Percentiles rank a stretch among this genome's conserved stretches.
Conservation (phyloP, 2,329 filamentous ascomycete genomes). For the Calonectria hongkongensis region DNA sequence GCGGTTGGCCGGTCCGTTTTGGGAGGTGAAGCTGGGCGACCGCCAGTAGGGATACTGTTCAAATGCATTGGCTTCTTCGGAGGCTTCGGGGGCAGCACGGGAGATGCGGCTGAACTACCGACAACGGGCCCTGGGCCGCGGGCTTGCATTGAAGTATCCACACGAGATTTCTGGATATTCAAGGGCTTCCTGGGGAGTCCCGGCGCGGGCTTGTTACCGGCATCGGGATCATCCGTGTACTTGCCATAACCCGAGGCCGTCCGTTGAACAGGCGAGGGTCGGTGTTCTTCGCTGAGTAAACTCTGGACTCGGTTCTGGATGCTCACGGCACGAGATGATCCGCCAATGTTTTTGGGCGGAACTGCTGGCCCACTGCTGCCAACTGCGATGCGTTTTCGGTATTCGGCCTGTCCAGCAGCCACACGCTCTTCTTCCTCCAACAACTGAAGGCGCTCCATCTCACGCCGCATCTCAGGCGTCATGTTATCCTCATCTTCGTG, state of each 20-base stretch:
- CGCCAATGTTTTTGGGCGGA: slow-evolving; percentile 74
- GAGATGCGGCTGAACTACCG: slow-evolving; percentile 48
- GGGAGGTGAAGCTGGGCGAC: slow-evolving; percentile 65
- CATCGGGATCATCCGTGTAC: slow-evolving; percentile 78
- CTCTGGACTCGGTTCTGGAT: slow-evolving; percentile 95
- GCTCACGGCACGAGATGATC: slow-evolving; percentile 81
- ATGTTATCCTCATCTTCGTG: slow-evolving; percentile 80
- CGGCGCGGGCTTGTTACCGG: slow-evolving; percentile 63
- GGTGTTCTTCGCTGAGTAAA: slow-evolving; percentile 86
- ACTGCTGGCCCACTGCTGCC: slow-evolving; percentile 62
- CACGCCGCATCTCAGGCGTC: slow-evolving; percentile 90
- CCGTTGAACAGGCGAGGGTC: slow-evolving; percentile 72
- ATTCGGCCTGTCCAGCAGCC: slow-evolving; percentile 90
- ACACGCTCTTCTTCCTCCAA: slow-evolving; percentile 94
- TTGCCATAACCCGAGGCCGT: slow-evolving; percentile 94
- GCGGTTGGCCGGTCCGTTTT: slow-evolving; percentile 59
- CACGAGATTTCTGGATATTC: slow-evolving; percentile 56
- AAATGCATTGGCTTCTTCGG: slow-evolving; percentile 78
- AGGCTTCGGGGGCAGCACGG: slow-evolving; percentile 52
- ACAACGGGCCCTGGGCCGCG: slow-evolving; percentile 37
- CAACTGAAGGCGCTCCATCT: slow-evolving; percentile 87
- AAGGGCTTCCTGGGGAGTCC: slow-evolving; percentile 72
- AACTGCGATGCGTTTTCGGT: slow-evolving; percentile 82
- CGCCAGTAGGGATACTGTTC: slow-evolving; percentile 71
- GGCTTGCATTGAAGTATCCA: slow-evolving; percentile 53